Percentiles rank a stretch among this genome's conserved stretches.
Conservation (phyloP, 768 basidiomycete genomes). For the Tulasnella sp. region DNA sequence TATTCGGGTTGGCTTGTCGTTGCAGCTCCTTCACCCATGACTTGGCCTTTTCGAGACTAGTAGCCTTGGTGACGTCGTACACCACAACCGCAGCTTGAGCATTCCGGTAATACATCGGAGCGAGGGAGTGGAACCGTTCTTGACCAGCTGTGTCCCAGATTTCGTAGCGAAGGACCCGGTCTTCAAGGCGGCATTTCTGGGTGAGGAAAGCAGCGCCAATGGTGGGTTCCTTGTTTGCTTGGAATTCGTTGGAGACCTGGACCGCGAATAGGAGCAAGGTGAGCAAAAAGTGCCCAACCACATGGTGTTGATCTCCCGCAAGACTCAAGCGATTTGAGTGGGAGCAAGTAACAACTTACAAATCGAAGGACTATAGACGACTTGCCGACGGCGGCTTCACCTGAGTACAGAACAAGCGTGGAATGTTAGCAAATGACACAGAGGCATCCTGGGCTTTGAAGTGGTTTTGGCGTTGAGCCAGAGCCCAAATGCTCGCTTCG, state of each 20-base stretch:
- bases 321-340: conserved; percentile 7
- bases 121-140: conserved; percentile 96
- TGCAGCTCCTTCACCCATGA: conserved; percentile 99
- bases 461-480: background rate
- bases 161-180: conserved; percentile 86
- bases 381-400: conserved; percentile 98
- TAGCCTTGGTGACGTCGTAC: conserved; percentile 93
- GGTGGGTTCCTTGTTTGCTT: conserved; percentile 97
- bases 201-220: conserved; percentile 95
- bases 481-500: background rate
- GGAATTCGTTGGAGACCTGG: conserved; percentile 93
- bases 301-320: background rate
- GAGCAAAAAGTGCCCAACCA: background rate
- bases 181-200: conserved; percentile 91
- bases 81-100: conserved; percentile 97
- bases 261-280: background rate
- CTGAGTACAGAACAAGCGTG: conserved; percentile 31
- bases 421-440: background rate
- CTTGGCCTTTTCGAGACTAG: conserved; percentile 95
- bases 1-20: conserved; percentile 97
- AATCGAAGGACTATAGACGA: conserved; percentile 97
- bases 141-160: conserved; percentile 96
- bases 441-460: background rate
- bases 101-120: conserved; percentile 99
- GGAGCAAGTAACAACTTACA: conserved; percentile 41